Evolutionary conservation across 2,329 filamentous ascomycete genomes (phyloP).

Genomic region (Fusarium equiseti): DNA sequence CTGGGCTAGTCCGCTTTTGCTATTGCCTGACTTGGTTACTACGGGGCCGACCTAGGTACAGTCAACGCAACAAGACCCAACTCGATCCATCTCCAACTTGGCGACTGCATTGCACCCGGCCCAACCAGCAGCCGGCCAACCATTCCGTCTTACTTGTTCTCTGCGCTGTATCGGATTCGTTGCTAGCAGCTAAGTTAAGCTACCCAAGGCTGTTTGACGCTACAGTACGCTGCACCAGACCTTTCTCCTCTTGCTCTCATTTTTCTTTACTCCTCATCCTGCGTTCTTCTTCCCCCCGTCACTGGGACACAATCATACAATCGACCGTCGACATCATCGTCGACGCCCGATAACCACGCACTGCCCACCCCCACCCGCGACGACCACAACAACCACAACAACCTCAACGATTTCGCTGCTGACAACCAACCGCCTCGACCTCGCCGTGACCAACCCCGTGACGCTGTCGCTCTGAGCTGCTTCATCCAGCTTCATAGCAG

Average conservation of each 20-base stretch:
- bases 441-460: constrained; percentile 21
- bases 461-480: constrained; percentile 43
- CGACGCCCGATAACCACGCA: constrained; percentile 41
- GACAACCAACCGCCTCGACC: constrained; percentile 25
- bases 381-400: constrained; percentile 36
- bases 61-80: constrained; percentile 34
- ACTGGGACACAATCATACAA: constrained; percentile 35
- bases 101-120: constrained; percentile 43
- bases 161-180: constrained; percentile 25
- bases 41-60: constrained; percentile 7
- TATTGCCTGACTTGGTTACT: constrained; percentile 6
- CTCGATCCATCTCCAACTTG: constrained; percentile 43
- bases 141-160: constrained; percentile 19
- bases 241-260: constrained; percentile 37
- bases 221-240: constrained; percentile 17
- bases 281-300: constrained; percentile 13
- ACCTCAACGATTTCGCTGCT: constrained; percentile 33
- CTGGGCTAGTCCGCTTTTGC: constrained; percentile 25
- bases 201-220: constrained; percentile 17
- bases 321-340: constrained; percentile 41
- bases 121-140: constrained; percentile 39
- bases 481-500: constrained; percentile 34
- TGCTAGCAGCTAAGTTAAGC: constrained; percentile 32
- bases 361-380: constrained; percentile 31
- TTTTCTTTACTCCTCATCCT: constrained; percentile 33